A percentile compares a stretch with the other conserved stretches of the same genome.
phyloP scores from a whole-genome alignment of 208 protist genomes.

The Trypanosoma lewisi region DNA sequence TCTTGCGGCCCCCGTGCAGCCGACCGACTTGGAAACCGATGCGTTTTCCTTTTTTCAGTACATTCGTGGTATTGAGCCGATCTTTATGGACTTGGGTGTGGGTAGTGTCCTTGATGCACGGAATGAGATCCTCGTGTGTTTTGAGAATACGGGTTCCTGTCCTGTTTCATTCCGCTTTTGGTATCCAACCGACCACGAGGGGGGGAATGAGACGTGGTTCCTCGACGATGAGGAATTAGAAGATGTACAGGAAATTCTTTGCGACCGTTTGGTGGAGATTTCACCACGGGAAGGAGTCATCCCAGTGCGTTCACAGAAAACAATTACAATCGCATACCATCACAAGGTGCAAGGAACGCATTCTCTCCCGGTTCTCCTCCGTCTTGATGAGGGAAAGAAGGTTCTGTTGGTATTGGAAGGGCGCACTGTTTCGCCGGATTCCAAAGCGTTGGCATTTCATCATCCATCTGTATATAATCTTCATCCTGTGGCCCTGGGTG shows the following conservation, averaged over 20 bases:
- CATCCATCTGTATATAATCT: conserved; percentile 61
- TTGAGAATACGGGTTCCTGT: conserved; percentile 82
- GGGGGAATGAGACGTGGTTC: conserved; percentile 82
- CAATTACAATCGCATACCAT: conserved; percentile 70
- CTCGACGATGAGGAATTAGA: conserved; percentile 70
- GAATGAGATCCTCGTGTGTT: conserved; percentile 41
- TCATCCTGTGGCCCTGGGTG: conserved; percentile 85
- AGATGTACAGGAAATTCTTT: conserved; percentile 72
- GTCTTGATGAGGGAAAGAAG: conserved; percentile 65
- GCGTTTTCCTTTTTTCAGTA: conserved; percentile 79
- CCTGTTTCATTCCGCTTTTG: conserved; percentile 62
- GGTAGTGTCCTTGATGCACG: conserved; percentile 32
- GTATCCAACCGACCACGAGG: conserved; percentile 86
- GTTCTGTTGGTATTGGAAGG: conserved; percentile 83
- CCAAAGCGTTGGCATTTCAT: conserved; percentile 62
- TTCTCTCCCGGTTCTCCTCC: conserved; percentile 78
- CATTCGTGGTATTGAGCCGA: conserved; percentile 58
- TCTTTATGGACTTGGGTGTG: conserved; percentile 80
- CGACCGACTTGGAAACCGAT: conserved; percentile 40
- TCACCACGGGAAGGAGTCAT: conserved; percentile 59
- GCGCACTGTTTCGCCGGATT: conserved; percentile 62
- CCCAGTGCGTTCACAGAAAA: conserved; percentile 42
- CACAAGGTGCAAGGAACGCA: conserved; percentile 63
- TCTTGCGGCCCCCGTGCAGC: conserved; percentile 51
- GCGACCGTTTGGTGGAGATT: conserved; percentile 64